phyloP scores from a whole-genome alignment of 495 filamentous ascomycete genomes.

The Aspergillus diversus region DNA sequence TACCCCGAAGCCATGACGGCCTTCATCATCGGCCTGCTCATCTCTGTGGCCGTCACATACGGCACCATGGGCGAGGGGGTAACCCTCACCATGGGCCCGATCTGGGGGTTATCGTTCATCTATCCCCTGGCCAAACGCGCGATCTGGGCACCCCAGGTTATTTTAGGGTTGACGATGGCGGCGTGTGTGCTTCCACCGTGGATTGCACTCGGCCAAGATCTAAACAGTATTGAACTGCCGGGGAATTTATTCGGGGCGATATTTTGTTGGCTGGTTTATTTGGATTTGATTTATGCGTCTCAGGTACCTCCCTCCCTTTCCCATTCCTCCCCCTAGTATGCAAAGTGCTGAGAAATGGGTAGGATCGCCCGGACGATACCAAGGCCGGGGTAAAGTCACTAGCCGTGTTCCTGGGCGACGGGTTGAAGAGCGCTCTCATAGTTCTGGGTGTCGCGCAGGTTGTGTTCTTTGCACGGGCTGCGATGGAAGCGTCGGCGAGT shows the following conservation, averaged over 20 bases:
- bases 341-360: no score
- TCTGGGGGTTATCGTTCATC: neutral
- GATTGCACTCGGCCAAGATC: neutral
- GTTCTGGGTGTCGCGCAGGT: neutral
- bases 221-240: neutral
- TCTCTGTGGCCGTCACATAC: neutral
- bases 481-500: neutral
- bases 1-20: neutral
- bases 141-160: neutral
- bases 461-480: neutral
- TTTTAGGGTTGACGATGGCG: neutral
- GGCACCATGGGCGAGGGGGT: neutral
- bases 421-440: neutral
- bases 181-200: neutral
- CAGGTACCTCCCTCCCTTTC: neutral
- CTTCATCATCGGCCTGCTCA: neutral
- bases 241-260: neutral
- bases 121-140: neutral
- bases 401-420: neutral
- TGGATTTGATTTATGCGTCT: neutral
- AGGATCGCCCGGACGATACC: neutral
- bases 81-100: neutral
- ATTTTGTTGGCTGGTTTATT: neutral
- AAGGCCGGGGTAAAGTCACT: neutral
- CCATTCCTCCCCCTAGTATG: no score